Evolutionary conservation across 2,329 filamentous ascomycete species (phyloP).

Genomic region (Pseudogymnoascus sp.): DNA sequence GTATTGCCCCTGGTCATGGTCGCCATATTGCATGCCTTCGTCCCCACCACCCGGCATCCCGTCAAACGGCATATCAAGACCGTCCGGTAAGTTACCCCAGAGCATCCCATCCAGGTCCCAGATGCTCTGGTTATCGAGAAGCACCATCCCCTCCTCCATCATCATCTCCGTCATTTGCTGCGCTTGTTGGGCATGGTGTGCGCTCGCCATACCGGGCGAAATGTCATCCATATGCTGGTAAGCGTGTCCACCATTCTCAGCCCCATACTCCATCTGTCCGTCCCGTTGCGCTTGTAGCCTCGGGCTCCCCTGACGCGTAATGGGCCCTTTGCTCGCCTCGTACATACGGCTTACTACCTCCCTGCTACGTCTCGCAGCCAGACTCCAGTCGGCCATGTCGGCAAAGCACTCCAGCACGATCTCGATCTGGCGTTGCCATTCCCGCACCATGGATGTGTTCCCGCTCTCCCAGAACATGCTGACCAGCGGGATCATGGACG

Average conservation of each 20-base stretch:
- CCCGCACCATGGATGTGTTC: constrained; percentile 23
- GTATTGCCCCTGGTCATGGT: not conserved
- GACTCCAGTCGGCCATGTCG: constrained; percentile 56
- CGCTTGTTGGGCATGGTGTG: constrained; percentile 30
- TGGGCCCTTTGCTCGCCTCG: constrained; percentile 38
- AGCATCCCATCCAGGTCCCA: constrained; percentile 51
- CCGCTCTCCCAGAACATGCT: constrained; percentile 59
- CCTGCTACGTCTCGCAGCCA: constrained; percentile 52
- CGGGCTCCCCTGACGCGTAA: constrained; percentile 25
- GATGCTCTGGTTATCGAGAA: constrained; percentile 45
- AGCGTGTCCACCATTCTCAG: constrained; percentile 1
- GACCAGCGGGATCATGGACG: constrained; percentile 69
- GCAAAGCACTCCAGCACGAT: constrained; percentile 52
- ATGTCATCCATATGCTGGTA: constrained; percentile 13
- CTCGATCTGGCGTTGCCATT: constrained; percentile 50
- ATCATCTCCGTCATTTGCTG: constrained; percentile 37
- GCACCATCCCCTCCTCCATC: constrained; percentile 42
- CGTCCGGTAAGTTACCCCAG: constrained; percentile 39
- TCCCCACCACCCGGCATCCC: constrained; percentile 15
- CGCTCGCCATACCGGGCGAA: constrained; percentile 19
- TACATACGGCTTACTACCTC: constrained; percentile 58
- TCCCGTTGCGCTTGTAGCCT: constrained; percentile 19
- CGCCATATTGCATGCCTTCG: not conserved
- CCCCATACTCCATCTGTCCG: constrained; percentile 21
- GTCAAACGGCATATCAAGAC: constrained; percentile 26